A percentile compares a stretch with the other conserved stretches of the same genome.
phyloP scores from a whole-genome alignment of 2,329 filamentous ascomycete species.

The Rhinocladiella mackenziei region DNA sequence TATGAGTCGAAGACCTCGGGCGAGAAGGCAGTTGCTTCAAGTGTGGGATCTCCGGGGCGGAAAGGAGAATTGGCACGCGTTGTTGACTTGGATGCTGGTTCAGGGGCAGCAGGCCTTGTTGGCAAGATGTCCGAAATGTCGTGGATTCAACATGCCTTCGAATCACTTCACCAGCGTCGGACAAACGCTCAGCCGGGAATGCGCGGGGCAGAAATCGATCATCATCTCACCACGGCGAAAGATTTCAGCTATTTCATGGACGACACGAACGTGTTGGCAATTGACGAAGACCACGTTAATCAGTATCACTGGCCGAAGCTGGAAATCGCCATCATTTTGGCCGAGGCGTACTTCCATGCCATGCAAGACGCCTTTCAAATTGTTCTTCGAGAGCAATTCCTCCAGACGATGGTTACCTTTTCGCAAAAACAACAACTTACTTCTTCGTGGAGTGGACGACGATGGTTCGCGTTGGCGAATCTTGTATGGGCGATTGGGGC shows the following conservation, averaged over 20 bases:
- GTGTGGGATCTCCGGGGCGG: conserved; percentile 18
- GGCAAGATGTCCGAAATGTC: conserved; percentile 27
- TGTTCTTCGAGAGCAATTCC: conserved; percentile 16
- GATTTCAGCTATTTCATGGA: conserved; percentile 25
- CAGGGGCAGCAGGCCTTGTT: conserved; percentile 20
- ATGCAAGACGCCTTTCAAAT: conserved; percentile 21
- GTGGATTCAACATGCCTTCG: conserved; percentile 23
- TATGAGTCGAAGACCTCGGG: neutral
- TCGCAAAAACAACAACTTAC: neutral
- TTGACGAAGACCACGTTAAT: conserved; percentile 26
- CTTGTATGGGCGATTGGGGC: conserved; percentile 22
- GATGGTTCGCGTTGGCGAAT: conserved; percentile 23
- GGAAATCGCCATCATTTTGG: conserved; percentile 12
- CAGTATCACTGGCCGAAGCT: conserved; percentile 14
- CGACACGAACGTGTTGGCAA: conserved; percentile 19
- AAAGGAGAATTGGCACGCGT: conserved; percentile 15
- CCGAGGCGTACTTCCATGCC: conserved; percentile 24
- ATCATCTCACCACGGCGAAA: conserved; percentile 4
- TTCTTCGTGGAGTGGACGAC: conserved; percentile 18
- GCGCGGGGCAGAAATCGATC: conserved; percentile 8
- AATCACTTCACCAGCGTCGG: neutral
- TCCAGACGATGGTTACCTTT: conserved; percentile 10
- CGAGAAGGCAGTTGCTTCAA: conserved; percentile 9
- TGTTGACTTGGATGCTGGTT: conserved; percentile 18
- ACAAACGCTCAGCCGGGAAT: neutral